phyloP scores from a whole-genome alignment of 257 asterid species.

The Thymus mandschuricus region DNA sequence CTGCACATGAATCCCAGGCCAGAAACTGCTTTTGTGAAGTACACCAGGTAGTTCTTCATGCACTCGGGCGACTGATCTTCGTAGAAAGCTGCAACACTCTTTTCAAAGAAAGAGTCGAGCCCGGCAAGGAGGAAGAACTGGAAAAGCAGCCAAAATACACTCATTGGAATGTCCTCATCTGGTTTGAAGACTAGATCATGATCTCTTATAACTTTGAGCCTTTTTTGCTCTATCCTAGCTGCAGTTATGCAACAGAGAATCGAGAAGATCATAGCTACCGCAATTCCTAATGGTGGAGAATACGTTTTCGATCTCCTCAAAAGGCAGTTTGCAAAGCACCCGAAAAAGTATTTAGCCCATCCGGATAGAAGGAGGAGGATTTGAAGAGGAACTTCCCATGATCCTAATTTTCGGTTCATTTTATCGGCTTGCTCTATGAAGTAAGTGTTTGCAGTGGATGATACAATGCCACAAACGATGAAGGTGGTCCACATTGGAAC shows the following conservation, averaged over 20 bases:
- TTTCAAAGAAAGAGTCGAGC: not conserved
- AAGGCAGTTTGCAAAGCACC: not conserved
- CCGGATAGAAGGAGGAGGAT: conserved; percentile 22
- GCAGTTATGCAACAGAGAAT: conserved; percentile 59
- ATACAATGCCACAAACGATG: conserved; percentile 43
- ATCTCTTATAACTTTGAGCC: conserved; percentile 20
- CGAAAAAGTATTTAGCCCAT: not conserved
- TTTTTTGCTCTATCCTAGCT: conserved; percentile 46
- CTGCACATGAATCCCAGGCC: conserved; percentile 54
- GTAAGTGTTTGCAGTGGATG: conserved; percentile 54
- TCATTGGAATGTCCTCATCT: conserved; percentile 1
- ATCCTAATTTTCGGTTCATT: conserved; percentile 27
- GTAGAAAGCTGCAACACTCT: not conserved
- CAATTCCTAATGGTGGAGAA: conserved; percentile 20
- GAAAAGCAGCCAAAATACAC: conserved; percentile 5
- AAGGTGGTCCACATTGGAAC: conserved; percentile 39
- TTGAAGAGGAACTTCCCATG: conserved; percentile 38
- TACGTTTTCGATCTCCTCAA: not conserved
- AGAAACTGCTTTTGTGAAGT: not conserved
- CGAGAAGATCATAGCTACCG: conserved; percentile 44
- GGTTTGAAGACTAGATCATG: not conserved
- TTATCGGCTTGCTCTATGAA: conserved; percentile 53
- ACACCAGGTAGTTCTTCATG: not conserved
- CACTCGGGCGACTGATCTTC: not conserved
- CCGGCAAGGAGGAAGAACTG: conserved; percentile 2